These are phyloP conservation scores for Penicillium ochrochloron DNA, from an alignment of 495 filamentous ascomycete species.

Conservation along the genomic window DNA sequence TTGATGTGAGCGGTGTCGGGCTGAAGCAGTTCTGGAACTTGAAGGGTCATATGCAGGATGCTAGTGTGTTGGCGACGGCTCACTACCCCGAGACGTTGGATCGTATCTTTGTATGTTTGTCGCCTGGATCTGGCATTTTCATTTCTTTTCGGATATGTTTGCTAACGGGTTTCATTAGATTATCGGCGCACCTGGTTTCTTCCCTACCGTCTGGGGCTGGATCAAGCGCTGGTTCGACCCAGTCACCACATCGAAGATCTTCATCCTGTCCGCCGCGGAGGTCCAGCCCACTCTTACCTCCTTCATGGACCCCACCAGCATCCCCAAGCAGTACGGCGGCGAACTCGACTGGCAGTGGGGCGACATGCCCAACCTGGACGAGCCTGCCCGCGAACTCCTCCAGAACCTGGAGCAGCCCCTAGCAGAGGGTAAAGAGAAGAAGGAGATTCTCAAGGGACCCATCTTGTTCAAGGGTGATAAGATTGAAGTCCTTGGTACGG, in stretches of 20 bases:
- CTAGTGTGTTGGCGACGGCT: conserved; percentile 81
- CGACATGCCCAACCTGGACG: conserved; percentile 71
- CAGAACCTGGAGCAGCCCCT: conserved; percentile 39
- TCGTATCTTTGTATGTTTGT: conserved; percentile 71
- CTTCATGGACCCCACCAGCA: conserved; percentile 80
- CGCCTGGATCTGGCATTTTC: not conserved
- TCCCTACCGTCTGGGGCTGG: conserved; percentile 94
- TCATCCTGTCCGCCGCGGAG: conserved; percentile 73
- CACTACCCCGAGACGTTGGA: conserved; percentile 93
- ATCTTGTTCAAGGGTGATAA: conserved; percentile 46
- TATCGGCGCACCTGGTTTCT: conserved; percentile 87
- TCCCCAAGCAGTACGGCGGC: conserved; percentile 85
- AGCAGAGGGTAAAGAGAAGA: conserved; percentile 35
- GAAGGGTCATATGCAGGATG: conserved; percentile 89
- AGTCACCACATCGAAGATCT: conserved; percentile 90
- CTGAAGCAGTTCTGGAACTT: conserved; percentile 94
- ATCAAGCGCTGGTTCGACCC: conserved; percentile 97
- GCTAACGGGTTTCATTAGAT: conserved; percentile 57
- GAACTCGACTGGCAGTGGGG: conserved; percentile 80
- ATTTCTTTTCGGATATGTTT: not conserved
- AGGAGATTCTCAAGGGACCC: conserved; percentile 45
- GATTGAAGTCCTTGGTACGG: conserved; percentile 47
- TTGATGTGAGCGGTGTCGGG: conserved; percentile 82
- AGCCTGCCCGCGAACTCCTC: conserved; percentile 54
- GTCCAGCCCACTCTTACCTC: conserved; percentile 72